Base-by-base conservation (phyloP, 257 asterid species). In the Nemophila menziesii region DNA sequence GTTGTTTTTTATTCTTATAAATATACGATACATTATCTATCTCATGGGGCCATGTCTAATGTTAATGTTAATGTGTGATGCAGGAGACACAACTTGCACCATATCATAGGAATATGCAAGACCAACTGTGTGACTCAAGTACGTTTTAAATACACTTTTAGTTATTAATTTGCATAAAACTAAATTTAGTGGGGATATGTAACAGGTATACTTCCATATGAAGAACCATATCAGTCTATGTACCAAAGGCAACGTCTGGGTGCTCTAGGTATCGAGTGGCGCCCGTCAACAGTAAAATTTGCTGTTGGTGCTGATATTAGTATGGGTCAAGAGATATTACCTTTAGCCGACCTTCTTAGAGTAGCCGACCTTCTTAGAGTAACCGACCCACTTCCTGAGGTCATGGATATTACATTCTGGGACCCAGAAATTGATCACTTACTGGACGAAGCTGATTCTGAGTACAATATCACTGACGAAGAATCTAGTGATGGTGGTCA, bases 71-170 rank as follows among this genome's bases (percentile, higher is more conserved):
- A 43, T 46, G 47, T 62, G 48, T 73, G 63, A 43, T 78, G 70
- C 83, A 89, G 98, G 98, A 89, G 74, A 80, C 98, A 16, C 95
- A 84, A 62, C 82, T 90, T 50, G 57, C 59, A 43, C 94, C 94
- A 39, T 67, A 90, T 45, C 49, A 57, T 61, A 77, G 98, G 74
- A 90, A 90, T 67, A 56, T 73, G 48, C 86, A 80, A 63, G 98
- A 90, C 65, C 73, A 68, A 38, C 85, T 90, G 14, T 90, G 98
- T 64, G 96, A 84, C 71, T 67, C 98, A 41, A 78, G 98, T 90
- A 80, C 59, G 93, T 48, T 33, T 43, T 59, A 56, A 36, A 55
- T 33, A 70, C 61, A 48, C 49, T 51, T 48, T 24, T 37, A 51
- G 49, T 48, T 39, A 18, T n/a, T 43, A 12, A 33, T 55, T 63